Percentiles rank a stretch among this genome's conserved stretches.
These are phyloP conservation scores for Pinus taeda DNA, from an alignment of 75 land plant genomes.

Conservation along the genomic window DNA sequence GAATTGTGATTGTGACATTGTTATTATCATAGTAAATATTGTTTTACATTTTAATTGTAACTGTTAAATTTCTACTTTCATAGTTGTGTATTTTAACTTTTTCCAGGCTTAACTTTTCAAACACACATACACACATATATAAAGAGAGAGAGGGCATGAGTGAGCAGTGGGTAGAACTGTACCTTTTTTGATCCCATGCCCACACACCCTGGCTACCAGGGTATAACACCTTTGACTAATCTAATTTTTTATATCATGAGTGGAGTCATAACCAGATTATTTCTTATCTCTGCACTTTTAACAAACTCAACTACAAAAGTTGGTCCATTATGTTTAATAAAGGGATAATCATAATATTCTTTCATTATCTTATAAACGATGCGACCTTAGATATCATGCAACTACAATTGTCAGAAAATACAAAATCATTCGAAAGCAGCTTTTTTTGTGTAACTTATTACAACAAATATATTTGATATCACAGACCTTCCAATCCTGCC, in stretches of 20 bases:
- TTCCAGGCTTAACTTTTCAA: too few relatives aligned
- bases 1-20: too few relatives aligned
- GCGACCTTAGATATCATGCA: background rate
- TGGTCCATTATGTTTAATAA: background rate
- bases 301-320: background rate
- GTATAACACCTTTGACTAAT: background rate
- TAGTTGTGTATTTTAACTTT: too few relatives aligned
- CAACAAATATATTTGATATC: slow-evolving; percentile 7
- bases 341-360: background rate
- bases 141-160: too few relatives aligned
- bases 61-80: too few relatives aligned
- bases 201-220: background rate
- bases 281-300: background rate
- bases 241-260: background rate
- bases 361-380: too few relatives aligned
- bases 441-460: background rate
- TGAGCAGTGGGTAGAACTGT: too few relatives aligned
- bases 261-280: background rate
- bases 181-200: too few relatives aligned
- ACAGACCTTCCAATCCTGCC: slow-evolving; percentile 86
- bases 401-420: background rate
- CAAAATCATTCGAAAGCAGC: background rate
- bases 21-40: too few relatives aligned
- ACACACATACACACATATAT: too few relatives aligned
- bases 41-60: too few relatives aligned